Base-by-base conservation (phyloP, 2,329 filamentous ascomycete genomes). In the Colletotrichum brevisporum region DNA sequence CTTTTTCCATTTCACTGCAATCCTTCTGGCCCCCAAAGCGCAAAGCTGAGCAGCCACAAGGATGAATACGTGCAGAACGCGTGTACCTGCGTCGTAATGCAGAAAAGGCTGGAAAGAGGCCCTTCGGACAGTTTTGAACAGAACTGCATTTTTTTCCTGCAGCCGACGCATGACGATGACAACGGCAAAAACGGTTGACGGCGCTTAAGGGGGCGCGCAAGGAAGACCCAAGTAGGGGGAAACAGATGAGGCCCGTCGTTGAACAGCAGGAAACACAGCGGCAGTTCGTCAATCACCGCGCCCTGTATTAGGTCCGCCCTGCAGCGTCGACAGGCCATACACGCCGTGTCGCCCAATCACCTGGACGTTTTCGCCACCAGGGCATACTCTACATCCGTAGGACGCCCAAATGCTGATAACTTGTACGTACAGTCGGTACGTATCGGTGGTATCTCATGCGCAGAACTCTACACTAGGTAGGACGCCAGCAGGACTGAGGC, bases 261-360 rank as follows among this genome's bases (percentile, higher is more conserved):
- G 2, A n/a, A 15, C 53, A 26, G 13, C 36, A 41, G 57, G 51
- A 21, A 27, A 63, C 51, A 51, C 58, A 63, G 60, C 65, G 53
- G 60, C 39, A 68, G 61, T 68, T 61, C 39, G 41, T 65, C 65
- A 68, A 67, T 48, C 59, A 68, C 41, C 18, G 31, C 65, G 31
- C 65, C 61, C 65, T 68, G 65, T 16, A 43, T n/a, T 24, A 27
- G 59, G 36, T 59, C 47, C 66, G 66, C 66, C 66, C 61, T 65
- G 50, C 61, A 21, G 52, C 31, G 16, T 27, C 58, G 48, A 36
- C 54, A 24, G 61, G 52, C 31, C 18, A 39, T 64, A 48, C 54
- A 31, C 54, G 55, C 57, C 27, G 16, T 24, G 27, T 56, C 50
- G 31, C 48, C 65, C 61, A 68, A 65, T 65, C 61, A 53, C 13